These are phyloP conservation scores for Plasmopara muralis DNA, from an alignment of 352 stramenopile species.

Conservation along the genomic window DNA sequence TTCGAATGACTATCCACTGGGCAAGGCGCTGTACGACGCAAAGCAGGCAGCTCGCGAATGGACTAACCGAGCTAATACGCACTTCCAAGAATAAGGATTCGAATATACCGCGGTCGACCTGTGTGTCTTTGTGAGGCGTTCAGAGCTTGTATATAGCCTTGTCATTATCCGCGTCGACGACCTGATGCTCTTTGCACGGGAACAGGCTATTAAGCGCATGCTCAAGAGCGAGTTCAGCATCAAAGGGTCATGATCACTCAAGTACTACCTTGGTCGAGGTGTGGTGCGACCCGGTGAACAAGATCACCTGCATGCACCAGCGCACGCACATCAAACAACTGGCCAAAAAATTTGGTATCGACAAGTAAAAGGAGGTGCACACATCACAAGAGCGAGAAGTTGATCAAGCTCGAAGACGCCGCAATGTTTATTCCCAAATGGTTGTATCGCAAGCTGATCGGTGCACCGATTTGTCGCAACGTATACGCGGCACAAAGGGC, in stretches of 20 bases:
- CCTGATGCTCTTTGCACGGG: neutral
- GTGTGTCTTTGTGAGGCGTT: neutral
- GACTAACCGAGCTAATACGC: neutral
- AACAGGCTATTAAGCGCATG: neutral
- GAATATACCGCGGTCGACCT: neutral
- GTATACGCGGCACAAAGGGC: neutral
- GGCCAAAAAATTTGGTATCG: neutral
- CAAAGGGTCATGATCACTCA: neutral
- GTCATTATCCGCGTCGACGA: neutral
- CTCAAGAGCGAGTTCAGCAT: neutral
- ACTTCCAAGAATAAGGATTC: neutral
- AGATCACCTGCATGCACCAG: neutral
- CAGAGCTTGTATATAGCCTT: neutral
- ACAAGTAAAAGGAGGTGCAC: neutral
- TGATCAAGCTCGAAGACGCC: no score
- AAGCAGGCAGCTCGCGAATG: neutral
- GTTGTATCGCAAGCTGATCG: neutral
- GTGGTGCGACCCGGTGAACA: neutral
- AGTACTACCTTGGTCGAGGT: neutral
- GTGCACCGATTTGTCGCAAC: neutral
- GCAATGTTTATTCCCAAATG: neutral
- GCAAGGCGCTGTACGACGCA: neutral
- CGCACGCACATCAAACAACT: neutral
- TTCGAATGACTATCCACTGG: neutral
- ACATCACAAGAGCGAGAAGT: no score